Conservation (phyloP, 1,284 basidiomycete species). For the Microbotryum saponariae region DNA sequence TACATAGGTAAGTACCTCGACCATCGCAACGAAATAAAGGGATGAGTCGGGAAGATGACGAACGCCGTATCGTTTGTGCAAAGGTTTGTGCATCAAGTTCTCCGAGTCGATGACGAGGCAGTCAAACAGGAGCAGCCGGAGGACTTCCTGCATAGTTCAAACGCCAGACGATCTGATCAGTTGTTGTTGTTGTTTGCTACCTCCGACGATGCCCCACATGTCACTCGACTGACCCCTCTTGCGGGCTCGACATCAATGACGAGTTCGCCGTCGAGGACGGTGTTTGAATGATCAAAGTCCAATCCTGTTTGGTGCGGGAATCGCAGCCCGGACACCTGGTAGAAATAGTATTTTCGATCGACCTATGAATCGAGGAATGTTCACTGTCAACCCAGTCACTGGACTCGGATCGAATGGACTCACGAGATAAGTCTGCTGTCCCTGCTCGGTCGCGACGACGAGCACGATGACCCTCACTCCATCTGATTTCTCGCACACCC, state of each 20-base stretch:
- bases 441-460: conserved; percentile 51
- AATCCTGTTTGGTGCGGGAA: conserved; percentile 79
- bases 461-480: conserved; percentile 85
- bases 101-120: conserved; percentile 78
- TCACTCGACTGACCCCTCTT: conserved; percentile 54
- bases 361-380: conserved; percentile 53
- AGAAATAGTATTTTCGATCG: conserved; percentile 87
- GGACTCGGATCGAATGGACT: conserved; percentile 35
- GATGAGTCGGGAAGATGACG: conserved; percentile 36
- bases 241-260: conserved; percentile 78
- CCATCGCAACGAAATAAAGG: background rate
- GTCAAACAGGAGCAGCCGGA: conserved; percentile 85
- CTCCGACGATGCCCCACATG: background rate
- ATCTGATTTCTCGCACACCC: conserved; percentile 99
- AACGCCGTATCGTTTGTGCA: conserved; percentile 87
- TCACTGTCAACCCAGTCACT: background rate
- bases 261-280: conserved; percentile 88
- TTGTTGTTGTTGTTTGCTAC: background rate
- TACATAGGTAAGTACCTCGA: background rate
- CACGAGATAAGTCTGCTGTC: conserved; percentile 75
- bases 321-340: conserved; percentile 61
- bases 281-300: conserved; percentile 56
- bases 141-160: conserved; percentile 53
- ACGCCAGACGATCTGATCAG: conserved; percentile 2
- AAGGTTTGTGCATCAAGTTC: conserved; percentile 72